Conservation (phyloP, 108 stramenopile species). For the Pseudonitzschia pungens region DNA sequence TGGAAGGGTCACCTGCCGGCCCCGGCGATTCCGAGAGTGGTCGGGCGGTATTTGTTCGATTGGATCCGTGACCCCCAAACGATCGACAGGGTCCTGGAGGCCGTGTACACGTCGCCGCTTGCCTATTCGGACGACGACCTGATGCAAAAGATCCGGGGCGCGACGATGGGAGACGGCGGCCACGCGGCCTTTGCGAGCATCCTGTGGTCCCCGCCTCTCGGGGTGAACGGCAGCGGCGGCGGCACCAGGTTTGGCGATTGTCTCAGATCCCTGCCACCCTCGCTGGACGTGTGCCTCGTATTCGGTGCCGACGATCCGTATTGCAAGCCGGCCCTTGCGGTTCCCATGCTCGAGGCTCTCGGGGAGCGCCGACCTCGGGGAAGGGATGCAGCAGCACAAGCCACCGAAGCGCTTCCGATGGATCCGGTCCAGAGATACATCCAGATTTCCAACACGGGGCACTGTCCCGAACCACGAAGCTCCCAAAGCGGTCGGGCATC, state of each 20-base stretch:
- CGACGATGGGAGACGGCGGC: conserved; percentile 77
- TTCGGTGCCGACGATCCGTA: conserved; percentile 84
- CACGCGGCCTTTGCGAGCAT: conserved; percentile 86
- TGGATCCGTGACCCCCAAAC: conserved; percentile 57
- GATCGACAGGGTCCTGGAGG: conserved; percentile 63
- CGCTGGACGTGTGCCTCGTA: conserved; percentile 60
- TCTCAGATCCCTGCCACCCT: conserved; percentile 41
- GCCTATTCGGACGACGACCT: too few relatives aligned
- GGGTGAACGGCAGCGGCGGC: neutral
- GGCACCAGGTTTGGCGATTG: conserved; percentile 14
- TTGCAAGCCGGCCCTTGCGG: conserved; percentile 52
- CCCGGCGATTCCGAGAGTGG: conserved; percentile 50
- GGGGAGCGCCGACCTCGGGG: too few relatives aligned
- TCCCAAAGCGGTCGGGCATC: conserved; percentile 60
- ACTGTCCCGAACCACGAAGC: conserved; percentile 87
- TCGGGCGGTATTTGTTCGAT: conserved; percentile 73
- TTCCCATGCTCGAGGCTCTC: conserved; percentile 36
- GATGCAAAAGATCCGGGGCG: conserved; percentile 65
- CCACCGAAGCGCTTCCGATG: conserved; percentile 2
- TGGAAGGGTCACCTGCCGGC: conserved; percentile 74
- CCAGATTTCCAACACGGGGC: conserved; percentile 69
- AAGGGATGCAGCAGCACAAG: neutral
- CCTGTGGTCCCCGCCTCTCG: conserved; percentile 68
- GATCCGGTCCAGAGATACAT: conserved; percentile 63
- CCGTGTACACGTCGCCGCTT: conserved; percentile 56